Base-by-base conservation (phyloP, 257 asterid genomes). In the Eustoma russellianum region DNA sequence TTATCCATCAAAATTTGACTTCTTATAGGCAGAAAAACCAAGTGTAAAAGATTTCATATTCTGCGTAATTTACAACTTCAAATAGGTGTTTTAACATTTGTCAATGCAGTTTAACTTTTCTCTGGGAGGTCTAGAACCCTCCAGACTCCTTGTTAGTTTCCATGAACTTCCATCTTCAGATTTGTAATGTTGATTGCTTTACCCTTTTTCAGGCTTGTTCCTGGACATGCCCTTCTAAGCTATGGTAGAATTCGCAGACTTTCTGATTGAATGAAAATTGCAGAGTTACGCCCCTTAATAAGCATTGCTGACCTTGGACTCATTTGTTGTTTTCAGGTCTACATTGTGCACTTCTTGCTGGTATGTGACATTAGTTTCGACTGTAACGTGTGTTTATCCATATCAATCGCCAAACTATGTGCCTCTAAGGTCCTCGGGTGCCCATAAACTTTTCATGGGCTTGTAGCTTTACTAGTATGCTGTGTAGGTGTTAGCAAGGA, bases 321-420 rank as follows among this genome's bases (percentile, higher is more conserved):
- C 53, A 3, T 34, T 44, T 48, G 66, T 38, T 55, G 18, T 65
- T 67, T 73, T 77, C 87, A 87, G 97, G 98, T 50, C 74, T 92
- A 53, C 97, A 92, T 68, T 92, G 97, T 72, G 98, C 95, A 28
- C 77, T 73, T 66, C 94, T 92, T 45, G 97, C 98, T 17, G 97
- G 97, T 92, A 81, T 38, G 70, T 61, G 43, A 51, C 55, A 50
- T 24, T 24, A 24, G 30, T 19, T 34, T 52, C 40, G 13, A 49
- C 43, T 14, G 24, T 52, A 33, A 50, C 13, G 5, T 30, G 35
- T 43, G 17, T 47, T 41, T 7, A 46, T 9, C 51, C n/a, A 6
- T 6, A 41, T 38, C 12, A 38, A 38, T 9, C 43, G 12, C 43
- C 9, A 2, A 8, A 38, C 5, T 11, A 38, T 5, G 13, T 1